phyloP scores from a whole-genome alignment of 2,329 filamentous ascomycete species.

The Sporothrix schenckii region DNA sequence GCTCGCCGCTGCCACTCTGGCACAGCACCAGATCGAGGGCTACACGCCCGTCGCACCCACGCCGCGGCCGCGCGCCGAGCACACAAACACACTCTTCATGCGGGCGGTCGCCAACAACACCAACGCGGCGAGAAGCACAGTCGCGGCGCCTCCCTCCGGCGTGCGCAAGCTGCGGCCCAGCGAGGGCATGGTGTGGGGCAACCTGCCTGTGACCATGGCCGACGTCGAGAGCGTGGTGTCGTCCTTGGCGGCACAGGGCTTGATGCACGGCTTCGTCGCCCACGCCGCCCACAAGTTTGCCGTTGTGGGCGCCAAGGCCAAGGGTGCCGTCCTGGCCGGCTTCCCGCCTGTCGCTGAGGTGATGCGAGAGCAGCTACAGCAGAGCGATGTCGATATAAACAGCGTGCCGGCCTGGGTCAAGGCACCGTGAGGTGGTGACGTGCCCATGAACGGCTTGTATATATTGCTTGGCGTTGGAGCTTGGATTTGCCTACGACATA shows the following conservation, averaged over 20 bases:
- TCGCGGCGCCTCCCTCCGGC: constrained; percentile 54
- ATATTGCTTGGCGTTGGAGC: constrained; percentile 21
- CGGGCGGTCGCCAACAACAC: constrained; percentile 54
- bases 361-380: constrained; percentile 62
- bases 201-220: constrained; percentile 59
- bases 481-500: neutral
- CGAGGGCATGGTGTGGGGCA: constrained; percentile 66
- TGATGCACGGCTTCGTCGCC: constrained; percentile 82
- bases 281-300: constrained; percentile 77
- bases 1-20: constrained; percentile 62
- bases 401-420: constrained; percentile 44
- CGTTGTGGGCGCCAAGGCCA: constrained; percentile 74
- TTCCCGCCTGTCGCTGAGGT: constrained; percentile 77
- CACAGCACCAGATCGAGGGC: constrained; percentile 66
- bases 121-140: constrained; percentile 35
- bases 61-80: constrained; percentile 45
- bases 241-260: constrained; percentile 75
- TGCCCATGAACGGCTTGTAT: constrained; percentile 3
- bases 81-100: constrained; percentile 57
- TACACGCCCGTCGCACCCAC: constrained; percentile 50
- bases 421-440: constrained; percentile 30
- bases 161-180: constrained; percentile 56
- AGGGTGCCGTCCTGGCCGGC: constrained; percentile 66
- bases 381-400: constrained; percentile 60
- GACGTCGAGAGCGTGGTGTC: constrained; percentile 79